These are phyloP conservation scores for Mycosphaerella arachidis DNA, from an alignment of 2,329 filamentous ascomycete genomes.

Conservation along the genomic window DNA sequence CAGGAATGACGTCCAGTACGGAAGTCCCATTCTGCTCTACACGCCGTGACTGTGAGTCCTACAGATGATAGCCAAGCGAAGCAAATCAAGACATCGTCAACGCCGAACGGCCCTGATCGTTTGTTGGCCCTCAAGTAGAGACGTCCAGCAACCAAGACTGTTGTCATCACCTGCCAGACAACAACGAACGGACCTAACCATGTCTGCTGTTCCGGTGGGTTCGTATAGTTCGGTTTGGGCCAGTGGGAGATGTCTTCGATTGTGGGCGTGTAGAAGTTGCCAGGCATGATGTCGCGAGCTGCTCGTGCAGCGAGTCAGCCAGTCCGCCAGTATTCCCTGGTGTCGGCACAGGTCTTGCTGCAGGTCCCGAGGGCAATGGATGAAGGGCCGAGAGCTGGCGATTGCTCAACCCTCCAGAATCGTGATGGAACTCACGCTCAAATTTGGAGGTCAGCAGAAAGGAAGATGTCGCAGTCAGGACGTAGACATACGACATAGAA, in stretches of 20 bases:
- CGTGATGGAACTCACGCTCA: not conserved
- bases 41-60: slow-evolving; percentile 14
- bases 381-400: not conserved
- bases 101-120: slow-evolving; percentile 24
- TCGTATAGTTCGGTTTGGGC: slow-evolving; percentile 25
- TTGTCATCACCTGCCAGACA: slow-evolving; percentile 16
- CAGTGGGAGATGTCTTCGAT: slow-evolving; percentile 19
- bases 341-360: not conserved
- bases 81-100: slow-evolving; percentile 23
- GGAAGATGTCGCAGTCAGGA: not conserved
- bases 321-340: not conserved
- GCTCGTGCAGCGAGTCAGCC: not conserved
- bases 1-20: slow-evolving; percentile 21
- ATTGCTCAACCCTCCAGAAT: not conserved
- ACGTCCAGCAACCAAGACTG: slow-evolving; percentile 21
- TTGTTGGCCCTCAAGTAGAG: slow-evolving; percentile 21
- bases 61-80: slow-evolving; percentile 18
- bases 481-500: not conserved
- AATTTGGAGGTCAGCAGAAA: not conserved
- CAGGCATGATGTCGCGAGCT: slow-evolving; percentile 20
- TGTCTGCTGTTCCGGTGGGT: slow-evolving; percentile 19
- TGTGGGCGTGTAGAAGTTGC: slow-evolving; percentile 21
- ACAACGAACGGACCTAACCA: slow-evolving; percentile 23
- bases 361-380: not conserved
- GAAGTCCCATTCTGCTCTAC: slow-evolving; percentile 12